Evolutionary conservation across 2,329 filamentous ascomycete species (phyloP).

Genomic region (Fusarium sp.): DNA sequence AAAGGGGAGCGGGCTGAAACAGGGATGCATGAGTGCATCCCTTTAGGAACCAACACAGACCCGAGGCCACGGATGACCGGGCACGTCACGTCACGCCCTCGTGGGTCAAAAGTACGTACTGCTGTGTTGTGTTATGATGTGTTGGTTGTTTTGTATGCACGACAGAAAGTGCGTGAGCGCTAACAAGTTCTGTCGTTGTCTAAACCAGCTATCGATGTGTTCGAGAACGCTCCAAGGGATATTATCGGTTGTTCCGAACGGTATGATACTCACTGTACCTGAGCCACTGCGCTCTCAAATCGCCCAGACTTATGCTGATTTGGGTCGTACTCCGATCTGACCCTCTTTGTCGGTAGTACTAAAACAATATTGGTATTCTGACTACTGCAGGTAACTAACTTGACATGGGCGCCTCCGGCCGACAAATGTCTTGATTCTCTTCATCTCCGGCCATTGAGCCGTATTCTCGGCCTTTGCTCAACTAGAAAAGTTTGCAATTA

Average conservation of each 20-base stretch:
- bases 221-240: slow-evolving; percentile 37
- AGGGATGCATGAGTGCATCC: slow-evolving; percentile 31
- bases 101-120: slow-evolving; percentile 12
- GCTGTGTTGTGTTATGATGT: neutral
- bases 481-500: neutral
- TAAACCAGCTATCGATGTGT: slow-evolving; percentile 28
- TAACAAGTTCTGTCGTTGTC: slow-evolving; percentile 30
- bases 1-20: slow-evolving; percentile 42
- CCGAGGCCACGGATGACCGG: slow-evolving; percentile 26
- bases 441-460: slow-evolving; percentile 18
- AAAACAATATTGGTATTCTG: no score
- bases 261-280: slow-evolving; percentile 20
- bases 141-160: slow-evolving; percentile 22
- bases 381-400: neutral
- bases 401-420: slow-evolving; percentile 31
- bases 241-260: slow-evolving; percentile 33
- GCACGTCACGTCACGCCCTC: slow-evolving; percentile 20
- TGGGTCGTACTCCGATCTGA: slow-evolving; percentile 26
- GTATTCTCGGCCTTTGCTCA: slow-evolving; percentile 20
- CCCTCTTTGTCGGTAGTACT: slow-evolving; percentile 9
- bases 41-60: slow-evolving; percentile 1
- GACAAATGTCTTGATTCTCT: slow-evolving; percentile 12
- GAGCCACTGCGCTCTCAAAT: slow-evolving; percentile 24
- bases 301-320: slow-evolving; percentile 23
- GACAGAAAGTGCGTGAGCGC: slow-evolving; percentile 36